Percentiles rank a stretch among this genome's conserved stretches.
Evolutionary conservation across 352 stramenopile species (phyloP).

Genomic region (Phytopythium montanum): DNA sequence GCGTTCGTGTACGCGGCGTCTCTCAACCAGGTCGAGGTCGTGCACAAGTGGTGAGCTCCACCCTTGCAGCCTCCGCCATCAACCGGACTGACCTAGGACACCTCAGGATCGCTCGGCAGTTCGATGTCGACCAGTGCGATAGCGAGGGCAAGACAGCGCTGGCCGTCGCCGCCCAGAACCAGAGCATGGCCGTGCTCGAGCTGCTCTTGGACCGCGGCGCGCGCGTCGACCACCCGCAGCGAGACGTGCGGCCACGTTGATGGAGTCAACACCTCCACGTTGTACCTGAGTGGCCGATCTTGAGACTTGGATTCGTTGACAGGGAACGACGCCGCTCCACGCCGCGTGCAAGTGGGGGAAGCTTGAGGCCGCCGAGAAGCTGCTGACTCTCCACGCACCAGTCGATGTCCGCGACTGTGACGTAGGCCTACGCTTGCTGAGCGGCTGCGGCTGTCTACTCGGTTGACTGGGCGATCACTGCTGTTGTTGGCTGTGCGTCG

Average conservation of each 20-base stretch:
- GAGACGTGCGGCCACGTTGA: constrained; percentile 21
- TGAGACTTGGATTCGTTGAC: neutral
- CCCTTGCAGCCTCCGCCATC: neutral
- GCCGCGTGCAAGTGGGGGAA: constrained; percentile 54
- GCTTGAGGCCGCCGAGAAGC: constrained; percentile 31
- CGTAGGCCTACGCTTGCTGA: constrained; percentile 11
- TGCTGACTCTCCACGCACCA: constrained; percentile 30
- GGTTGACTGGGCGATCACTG: neutral
- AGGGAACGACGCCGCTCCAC: constrained; percentile 55
- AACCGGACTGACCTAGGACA: neutral
- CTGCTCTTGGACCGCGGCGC: constrained; percentile 41
- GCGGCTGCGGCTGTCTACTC: neutral
- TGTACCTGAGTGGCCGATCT: neutral
- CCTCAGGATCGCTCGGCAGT: constrained; percentile 40
- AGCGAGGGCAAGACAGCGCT: constrained; percentile 47
- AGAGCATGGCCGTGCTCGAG: constrained; percentile 52
- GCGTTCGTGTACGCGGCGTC: constrained; percentile 67
- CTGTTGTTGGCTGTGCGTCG: neutral
- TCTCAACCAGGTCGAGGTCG: constrained; percentile 59
- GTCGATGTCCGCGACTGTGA: constrained; percentile 32
- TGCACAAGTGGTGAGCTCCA: constrained; percentile 35
- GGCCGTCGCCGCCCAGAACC: constrained; percentile 52
- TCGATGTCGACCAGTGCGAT: constrained; percentile 43
- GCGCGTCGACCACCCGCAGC: constrained; percentile 35
- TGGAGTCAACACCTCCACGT: neutral